These are phyloP conservation scores for Nitzschia sp. DNA, from an alignment of 108 stramenopile species.

Conservation along the genomic window DNA sequence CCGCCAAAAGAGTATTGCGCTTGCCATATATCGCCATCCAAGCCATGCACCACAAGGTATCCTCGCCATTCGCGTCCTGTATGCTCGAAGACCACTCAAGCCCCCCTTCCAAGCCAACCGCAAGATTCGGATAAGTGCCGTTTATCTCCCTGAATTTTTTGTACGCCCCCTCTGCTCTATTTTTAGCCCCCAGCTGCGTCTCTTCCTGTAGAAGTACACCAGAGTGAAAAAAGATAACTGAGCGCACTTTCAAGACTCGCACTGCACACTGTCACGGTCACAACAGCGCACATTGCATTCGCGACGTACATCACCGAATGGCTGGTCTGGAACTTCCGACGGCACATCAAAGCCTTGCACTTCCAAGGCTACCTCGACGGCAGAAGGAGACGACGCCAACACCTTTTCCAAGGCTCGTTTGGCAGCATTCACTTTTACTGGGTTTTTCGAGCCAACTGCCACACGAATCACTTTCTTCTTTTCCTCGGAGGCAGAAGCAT, in stretches of 20 bases:
- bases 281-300: not conserved
- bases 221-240: not conserved
- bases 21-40: conserved; percentile 89
- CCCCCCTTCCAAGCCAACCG: conserved; percentile 93
- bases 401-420: conserved; percentile 48
- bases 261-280: too few species aligned
- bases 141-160: conserved; percentile 35
- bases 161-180: conserved; percentile 74
- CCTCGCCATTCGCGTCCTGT: not conserved
- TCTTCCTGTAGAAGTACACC: conserved; percentile 35
- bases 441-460: conserved; percentile 81
- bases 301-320: conserved; percentile 72
- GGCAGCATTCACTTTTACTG: conserved; percentile 83
- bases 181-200: conserved; percentile 79
- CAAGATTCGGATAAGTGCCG: conserved; percentile 53
- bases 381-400: conserved; percentile 6
- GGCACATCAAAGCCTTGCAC: conserved; percentile 54
- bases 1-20: conserved; percentile 24
- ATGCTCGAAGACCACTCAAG: conserved; percentile 56
- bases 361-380: conserved; percentile 23
- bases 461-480: conserved; percentile 38
- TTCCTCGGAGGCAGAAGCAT: not conserved
- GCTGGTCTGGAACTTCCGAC: conserved; percentile 86
- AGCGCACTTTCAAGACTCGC: too few species aligned
- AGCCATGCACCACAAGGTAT: conserved; percentile 85